Evolutionary conservation across 768 basidiomycete species (phyloP), one percentile per base, ranked within the genome.

Genomic region (Mycena metata): DNA sequence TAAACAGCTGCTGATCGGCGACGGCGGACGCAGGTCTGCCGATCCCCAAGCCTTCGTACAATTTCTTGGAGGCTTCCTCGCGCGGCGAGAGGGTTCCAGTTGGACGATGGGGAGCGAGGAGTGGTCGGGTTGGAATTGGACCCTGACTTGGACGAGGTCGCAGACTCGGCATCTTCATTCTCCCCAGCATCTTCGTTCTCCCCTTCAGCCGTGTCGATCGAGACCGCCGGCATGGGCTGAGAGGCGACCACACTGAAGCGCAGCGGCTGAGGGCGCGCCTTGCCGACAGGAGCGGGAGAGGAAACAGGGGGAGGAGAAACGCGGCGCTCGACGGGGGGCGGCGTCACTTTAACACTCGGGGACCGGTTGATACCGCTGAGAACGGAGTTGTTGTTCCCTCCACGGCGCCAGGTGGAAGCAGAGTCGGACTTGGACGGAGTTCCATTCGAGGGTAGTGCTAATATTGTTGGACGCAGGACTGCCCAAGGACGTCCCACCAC

Each of bases 11-110:
- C 60, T 82, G 82, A 35, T 82, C 80, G 62, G 78, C 77, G 56
- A 79, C 78, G 30, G 81, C 82, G 30, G 92, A 87, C 61, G 81
- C 82, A 30, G 92, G 88, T 65, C 93, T 87, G 43, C 93, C 92
- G 62, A 95, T 88, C n/a, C 94, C 92, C 45, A 96, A 86, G 43
- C 94, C 94, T 81, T 95, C 94, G 77, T 94, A 95, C 66, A 94
- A 80, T 81, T 92, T 94, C 88, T 94, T 95, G 45, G 90, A 79
- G 13, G 90, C 94, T 81, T 94, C 93, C 80, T 95, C 94, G 82
- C 94, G 91, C 77, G 91, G 91, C 80, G 92, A 93, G 73, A 95
- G 88, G 62, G 79, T 80, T 57, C 83, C 86, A n/a, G 69, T 83
- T 84, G 42, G 91, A 92, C 51, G 89, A 86, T 49, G 89, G 85